Percentiles rank a stretch among this genome's conserved stretches.
Conservation (phyloP, 306 rosid species). For the Boehmeria nivea region DNA sequence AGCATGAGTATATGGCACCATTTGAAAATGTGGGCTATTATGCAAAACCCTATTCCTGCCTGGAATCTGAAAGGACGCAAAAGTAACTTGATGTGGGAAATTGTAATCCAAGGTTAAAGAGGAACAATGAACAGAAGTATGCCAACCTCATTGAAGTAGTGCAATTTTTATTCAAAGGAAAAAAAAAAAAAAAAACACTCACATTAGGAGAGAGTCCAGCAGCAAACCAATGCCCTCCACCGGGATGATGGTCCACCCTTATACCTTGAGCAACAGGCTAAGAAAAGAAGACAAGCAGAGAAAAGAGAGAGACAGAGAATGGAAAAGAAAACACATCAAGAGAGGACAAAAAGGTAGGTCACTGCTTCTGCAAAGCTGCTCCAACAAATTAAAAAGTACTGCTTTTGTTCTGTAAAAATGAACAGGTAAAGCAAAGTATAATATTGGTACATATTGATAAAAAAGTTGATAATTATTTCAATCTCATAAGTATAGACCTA, state of each 20-base stretch:
- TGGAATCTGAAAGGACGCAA: conserved; percentile 52
- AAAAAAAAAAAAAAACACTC: conserved; percentile 36
- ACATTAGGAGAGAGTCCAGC: conserved; percentile 99
- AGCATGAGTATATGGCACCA: conserved; percentile 66
- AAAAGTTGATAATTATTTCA: background rate
- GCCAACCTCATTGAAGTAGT: conserved; percentile 9
- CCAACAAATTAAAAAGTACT: too few species aligned
- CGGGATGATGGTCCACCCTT: conserved; percentile 97
- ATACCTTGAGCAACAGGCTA: conserved; percentile 84
- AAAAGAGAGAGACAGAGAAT: background rate
- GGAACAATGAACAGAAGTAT: conserved; percentile 4
- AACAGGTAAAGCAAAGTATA: too few species aligned
- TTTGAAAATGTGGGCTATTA: conserved; percentile 75
- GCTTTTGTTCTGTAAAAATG: too few species aligned
- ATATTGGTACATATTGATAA: background rate
- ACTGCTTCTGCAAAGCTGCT: too few species aligned
- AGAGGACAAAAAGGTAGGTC: too few species aligned
- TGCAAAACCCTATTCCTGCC: conserved; percentile 65
- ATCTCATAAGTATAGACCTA: too few species aligned
- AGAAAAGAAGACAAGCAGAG: background rate
- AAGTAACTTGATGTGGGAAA: conserved; percentile 19
- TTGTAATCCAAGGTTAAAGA: conserved; percentile 10
- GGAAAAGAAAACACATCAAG: too few species aligned
- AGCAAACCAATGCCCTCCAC: conserved; percentile 99
- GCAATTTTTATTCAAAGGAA: conserved; percentile 16